Percentiles rank a stretch among this genome's conserved stretches.
Evolutionary conservation across 495 filamentous ascomycete genomes (phyloP).

Genomic region (Chlorociboria aeruginascens): DNA sequence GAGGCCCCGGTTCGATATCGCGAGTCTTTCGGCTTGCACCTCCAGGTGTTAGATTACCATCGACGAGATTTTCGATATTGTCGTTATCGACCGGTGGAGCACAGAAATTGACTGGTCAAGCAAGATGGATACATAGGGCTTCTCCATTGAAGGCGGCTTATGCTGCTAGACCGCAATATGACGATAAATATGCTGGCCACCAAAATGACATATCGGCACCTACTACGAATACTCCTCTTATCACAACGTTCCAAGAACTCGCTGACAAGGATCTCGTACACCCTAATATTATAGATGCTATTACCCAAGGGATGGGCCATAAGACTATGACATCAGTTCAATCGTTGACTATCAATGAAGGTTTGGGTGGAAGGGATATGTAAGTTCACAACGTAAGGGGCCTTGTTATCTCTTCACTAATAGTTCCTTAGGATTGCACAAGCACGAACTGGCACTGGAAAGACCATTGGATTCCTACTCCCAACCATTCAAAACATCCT

Average conservation of each 20-base stretch:
- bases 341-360: conserved; percentile 63
- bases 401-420: conserved; percentile 10
- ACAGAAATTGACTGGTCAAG: conserved; percentile 1
- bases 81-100: conserved; percentile 3
- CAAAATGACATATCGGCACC: background rate
- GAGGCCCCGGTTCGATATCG: conserved; percentile 19
- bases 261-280: conserved; percentile 49
- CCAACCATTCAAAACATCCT: conserved; percentile 66
- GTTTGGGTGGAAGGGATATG: conserved; percentile 71
- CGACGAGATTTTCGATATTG: conserved; percentile 14
- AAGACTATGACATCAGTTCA: conserved; percentile 93
- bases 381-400: conserved; percentile 32
- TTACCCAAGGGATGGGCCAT: conserved; percentile 63
- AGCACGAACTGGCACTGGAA: conserved; percentile 80
- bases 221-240: background rate
- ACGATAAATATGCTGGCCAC: background rate
- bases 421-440: conserved; percentile 54
- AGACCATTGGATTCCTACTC: conserved; percentile 74
- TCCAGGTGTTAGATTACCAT: conserved; percentile 10
- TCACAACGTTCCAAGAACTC: conserved; percentile 65
- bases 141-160: conserved; percentile 19
- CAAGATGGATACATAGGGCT: conserved; percentile 22
- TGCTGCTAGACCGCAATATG: conserved; percentile 4
- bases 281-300: conserved; percentile 47
- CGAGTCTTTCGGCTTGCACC: conserved; percentile 5